Percentiles rank a stretch among this genome's conserved stretches.
These are phyloP conservation scores for Exserohilum rostratum DNA, from an alignment of 2,329 filamentous ascomycete species.

Conservation along the genomic window DNA sequence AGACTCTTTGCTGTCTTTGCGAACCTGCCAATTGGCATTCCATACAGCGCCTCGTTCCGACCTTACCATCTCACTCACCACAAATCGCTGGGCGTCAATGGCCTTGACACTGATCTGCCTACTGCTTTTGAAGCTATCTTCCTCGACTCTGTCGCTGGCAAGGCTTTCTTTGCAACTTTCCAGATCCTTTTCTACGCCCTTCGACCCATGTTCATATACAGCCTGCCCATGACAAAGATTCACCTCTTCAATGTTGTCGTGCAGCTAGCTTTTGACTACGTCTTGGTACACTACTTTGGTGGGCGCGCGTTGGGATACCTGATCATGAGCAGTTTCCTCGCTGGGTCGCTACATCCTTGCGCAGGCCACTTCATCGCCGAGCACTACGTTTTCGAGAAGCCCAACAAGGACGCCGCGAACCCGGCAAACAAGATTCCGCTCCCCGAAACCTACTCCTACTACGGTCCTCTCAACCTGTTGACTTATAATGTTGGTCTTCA, in stretches of 20 bases:
- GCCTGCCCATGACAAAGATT: constrained; percentile 82
- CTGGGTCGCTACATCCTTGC: constrained; percentile 89
- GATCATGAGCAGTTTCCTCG: constrained; percentile 87
- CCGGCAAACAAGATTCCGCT: constrained; percentile 60
- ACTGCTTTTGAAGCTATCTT: constrained; percentile 90
- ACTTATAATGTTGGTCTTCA: constrained; percentile 98
- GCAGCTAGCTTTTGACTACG: constrained; percentile 79
- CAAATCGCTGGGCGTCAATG: constrained; percentile 96
- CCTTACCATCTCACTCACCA: constrained; percentile 99
- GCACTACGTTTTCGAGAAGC: constrained; percentile 65
- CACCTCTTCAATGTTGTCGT: constrained; percentile 80
- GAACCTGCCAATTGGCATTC: constrained; percentile 93
- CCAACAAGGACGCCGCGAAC: constrained; percentile 62
- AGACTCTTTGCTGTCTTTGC: constrained; percentile 88
- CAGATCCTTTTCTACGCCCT: constrained; percentile 99
- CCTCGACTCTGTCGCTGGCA: constrained; percentile 92
- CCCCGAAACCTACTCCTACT: constrained; percentile 97
- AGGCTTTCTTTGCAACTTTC: constrained; percentile 98
- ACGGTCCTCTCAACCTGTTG: constrained; percentile 86
- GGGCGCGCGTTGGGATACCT: constrained; percentile 77
- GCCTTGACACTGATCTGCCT: constrained; percentile 93
- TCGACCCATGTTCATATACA: constrained; percentile 92
- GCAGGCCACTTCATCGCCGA: constrained; percentile 99
- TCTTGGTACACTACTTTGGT: constrained; percentile 67
- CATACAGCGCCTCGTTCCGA: constrained; percentile 95